Evolutionary conservation across 768 basidiomycete genomes (phyloP), one percentile per base, ranked within the genome.

Genomic region (Mycena olivaceomarginata): DNA sequence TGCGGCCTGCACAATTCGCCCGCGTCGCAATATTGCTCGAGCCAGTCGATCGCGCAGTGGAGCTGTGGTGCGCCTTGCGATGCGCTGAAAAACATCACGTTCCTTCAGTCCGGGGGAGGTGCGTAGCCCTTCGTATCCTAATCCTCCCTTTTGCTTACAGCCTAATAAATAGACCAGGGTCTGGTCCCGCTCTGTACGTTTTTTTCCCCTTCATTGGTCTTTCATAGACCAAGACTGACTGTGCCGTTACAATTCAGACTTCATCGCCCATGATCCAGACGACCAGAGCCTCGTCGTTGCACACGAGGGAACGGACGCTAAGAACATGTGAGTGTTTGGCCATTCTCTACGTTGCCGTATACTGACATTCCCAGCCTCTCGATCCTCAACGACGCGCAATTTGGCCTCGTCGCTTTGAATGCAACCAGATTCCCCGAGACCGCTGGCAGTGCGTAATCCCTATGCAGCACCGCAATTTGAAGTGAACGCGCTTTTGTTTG

Each of bases 271-370:
- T 72, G 86, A 88, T 69, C 81, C 81, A 5, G 71, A 80, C 1
- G 80, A 80, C 12, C 65, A 86, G 45, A 81, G 80, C 11, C 81
- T 89, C 72, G 85, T 89, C n/a, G 86, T 89, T 18, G 87, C 88
- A 18, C 88, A 89, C 67, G 83, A 89, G 70, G 89, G 88, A 10
- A 89, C 88, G 11, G 81, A 88, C 51, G 72, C 84, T 5, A 51
- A 70, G 1, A 85, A 84, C 53, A 48, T 86, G 87, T 86, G 57
- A 53, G 84, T 83, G 22, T 37, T 7, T 12, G 20, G 3, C 13
- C n/a, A 59, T 53, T 15, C 60, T 53, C 15, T 45, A n/a, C 37
- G 13, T 62, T 53, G 20, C 62, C 25, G 9, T 7, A 43, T 37
- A 53, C 37, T n/a, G 18, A 12, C 59, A 40, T 62, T 12, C 45